Percentiles rank a stretch among this genome's conserved stretches.
phyloP scores from a whole-genome alignment of 2,329 filamentous ascomycete genomes.

The Botrytis porri region DNA sequence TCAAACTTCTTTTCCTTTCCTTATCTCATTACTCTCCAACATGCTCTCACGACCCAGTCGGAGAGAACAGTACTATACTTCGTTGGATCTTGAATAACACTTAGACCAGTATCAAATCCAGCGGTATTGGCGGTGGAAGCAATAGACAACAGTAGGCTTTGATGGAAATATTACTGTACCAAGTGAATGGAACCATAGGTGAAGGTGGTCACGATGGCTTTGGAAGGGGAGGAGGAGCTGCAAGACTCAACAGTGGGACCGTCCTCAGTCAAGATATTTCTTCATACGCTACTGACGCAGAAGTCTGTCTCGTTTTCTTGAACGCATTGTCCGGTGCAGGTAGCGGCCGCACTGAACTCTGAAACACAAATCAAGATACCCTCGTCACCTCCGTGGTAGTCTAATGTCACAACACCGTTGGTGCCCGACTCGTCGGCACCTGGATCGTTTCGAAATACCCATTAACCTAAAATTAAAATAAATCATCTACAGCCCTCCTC shows the following conservation, averaged over 20 bases:
- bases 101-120: neutral
- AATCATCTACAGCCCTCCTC: neutral
- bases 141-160: neutral
- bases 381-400: slow-evolving; percentile 49
- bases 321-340: slow-evolving; percentile 71
- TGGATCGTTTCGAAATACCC: slow-evolving; percentile 49
- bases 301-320: slow-evolving; percentile 41
- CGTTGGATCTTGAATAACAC: slow-evolving; percentile 47
- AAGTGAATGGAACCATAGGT: neutral
- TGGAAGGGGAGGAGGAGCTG: neutral
- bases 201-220: neutral
- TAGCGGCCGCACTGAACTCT: slow-evolving; percentile 57
- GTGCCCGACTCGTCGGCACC: slow-evolving; percentile 53
- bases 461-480: neutral
- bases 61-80: slow-evolving; percentile 55
- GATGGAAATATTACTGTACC: neutral
- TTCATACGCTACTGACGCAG: neutral
- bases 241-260: neutral
- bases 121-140: neutral
- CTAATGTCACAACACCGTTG: slow-evolving; percentile 53
- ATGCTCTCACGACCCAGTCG: slow-evolving; percentile 62
- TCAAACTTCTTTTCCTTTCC: slow-evolving; percentile 68
- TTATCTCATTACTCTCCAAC: slow-evolving; percentile 72
- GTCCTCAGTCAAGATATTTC: neutral
- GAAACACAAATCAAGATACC: slow-evolving; percentile 39